These are phyloP conservation scores for Clathrospora elynae DNA, from an alignment of 2,329 filamentous ascomycete genomes.

Conservation along the genomic window DNA sequence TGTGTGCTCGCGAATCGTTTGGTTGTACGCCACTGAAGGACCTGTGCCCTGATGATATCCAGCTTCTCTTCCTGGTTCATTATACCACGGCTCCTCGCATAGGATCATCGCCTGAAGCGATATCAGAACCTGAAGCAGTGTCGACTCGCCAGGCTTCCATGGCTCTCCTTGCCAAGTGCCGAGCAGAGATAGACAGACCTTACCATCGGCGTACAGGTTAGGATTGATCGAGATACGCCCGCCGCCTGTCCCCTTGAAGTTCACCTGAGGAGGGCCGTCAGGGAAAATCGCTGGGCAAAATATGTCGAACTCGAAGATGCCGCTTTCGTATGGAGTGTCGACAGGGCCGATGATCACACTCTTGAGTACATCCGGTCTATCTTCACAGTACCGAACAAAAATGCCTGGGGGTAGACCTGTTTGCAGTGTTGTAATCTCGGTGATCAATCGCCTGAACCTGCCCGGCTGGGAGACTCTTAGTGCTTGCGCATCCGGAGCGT, in stretches of 20 bases:
- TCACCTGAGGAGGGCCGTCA: constrained; percentile 48
- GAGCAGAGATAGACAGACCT: constrained; percentile 37
- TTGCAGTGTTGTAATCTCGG: constrained; percentile 54
- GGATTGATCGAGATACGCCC: constrained; percentile 55
- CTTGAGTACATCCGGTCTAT: constrained; percentile 58
- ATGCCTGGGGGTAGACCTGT: constrained; percentile 58
- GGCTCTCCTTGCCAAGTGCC: constrained; percentile 52
- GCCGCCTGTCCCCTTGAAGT: constrained; percentile 55
- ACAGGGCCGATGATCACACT: constrained; percentile 56
- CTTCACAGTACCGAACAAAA: constrained; percentile 54
- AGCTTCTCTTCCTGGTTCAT: constrained; percentile 56
- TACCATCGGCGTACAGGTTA: constrained; percentile 58
- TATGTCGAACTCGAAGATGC: constrained; percentile 62
- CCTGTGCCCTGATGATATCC: not conserved
- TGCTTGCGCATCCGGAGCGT: constrained; percentile 10
- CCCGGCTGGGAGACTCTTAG: constrained; percentile 32
- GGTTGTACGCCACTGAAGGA: constrained; percentile 37
- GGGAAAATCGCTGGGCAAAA: constrained; percentile 54
- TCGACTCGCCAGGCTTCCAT: constrained; percentile 56
- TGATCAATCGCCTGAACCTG: constrained; percentile 54
- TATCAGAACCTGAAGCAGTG: constrained; percentile 59
- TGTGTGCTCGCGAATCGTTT: constrained; percentile 30
- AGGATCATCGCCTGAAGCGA: constrained; percentile 65
- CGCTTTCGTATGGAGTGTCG: constrained; percentile 60
- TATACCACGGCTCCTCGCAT: constrained; percentile 59